Evolutionary conservation across 1,284 basidiomycete species (phyloP), one percentile per base, ranked within the genome.

Genomic region (Ustilago hordei): DNA sequence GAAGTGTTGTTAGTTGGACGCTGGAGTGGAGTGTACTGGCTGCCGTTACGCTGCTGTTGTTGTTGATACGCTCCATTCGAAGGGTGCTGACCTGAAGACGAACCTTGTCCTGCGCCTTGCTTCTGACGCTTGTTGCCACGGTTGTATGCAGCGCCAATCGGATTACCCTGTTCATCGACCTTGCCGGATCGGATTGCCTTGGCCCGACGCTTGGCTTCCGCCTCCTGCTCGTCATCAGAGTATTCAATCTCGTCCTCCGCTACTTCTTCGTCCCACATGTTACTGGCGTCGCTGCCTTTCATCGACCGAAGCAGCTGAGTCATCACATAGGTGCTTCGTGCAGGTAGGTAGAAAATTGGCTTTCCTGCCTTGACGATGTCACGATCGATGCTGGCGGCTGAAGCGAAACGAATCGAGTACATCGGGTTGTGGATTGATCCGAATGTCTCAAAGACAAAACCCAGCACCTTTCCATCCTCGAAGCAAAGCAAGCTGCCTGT

Each of bases 271-370:
- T 95, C 94, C 79, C 93, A 91, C 8, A 94, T 89, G 85, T 95
- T 95, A 84, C 93, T 94, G n/a, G 94, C 94, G 79, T 95, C 94
- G 80, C 93, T 94, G 43, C 94, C 94, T 82, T 91, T 94, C 32
- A 87, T 88, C 7, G 87, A 85, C 31, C 81, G 78, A 43, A 95
- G 89, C 57, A 91, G 89, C 52, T 89, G 88, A 11, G 94, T 89
- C 81, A 93, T 93, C 41, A 95, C 91, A 79, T 93, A 94, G 55
- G 90, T 89, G 86, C 93, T 94, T 52, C 90, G 90, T 34, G 88
- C 86, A 1, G 93, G 93, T 36, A 93, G 90, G 84, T 94, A 93
- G 85, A 91, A 94, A 38, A 95, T 91, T 60, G 55, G 13, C 3
- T 60, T 62, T n/a, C 76, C 75, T 0, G 60, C 45, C 35, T 64